phyloP scores from a whole-genome alignment of 805 yeast genomes.

The Ogataea saltuana region DNA sequence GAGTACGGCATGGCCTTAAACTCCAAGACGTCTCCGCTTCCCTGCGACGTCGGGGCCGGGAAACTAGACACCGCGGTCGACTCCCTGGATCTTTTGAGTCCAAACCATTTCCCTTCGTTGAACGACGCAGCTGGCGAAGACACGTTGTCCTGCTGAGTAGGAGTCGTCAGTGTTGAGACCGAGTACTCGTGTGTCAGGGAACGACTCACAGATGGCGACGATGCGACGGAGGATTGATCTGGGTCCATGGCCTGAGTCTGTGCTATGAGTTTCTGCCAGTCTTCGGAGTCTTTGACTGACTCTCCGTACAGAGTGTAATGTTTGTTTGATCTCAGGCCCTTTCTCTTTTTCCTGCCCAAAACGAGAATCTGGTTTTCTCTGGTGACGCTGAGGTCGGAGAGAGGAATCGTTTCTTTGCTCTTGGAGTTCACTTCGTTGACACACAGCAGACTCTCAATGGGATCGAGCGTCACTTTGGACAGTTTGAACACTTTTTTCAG shows the following conservation, averaged over 20 bases:
- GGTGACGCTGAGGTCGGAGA: slow-evolving; percentile 25
- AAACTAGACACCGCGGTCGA: slow-evolving; percentile 9
- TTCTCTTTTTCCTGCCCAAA: slow-evolving; percentile 32
- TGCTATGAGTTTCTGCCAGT: slow-evolving; percentile 25
- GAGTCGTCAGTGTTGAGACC: slow-evolving; percentile 12
- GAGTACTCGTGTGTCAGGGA: slow-evolving; percentile 13
- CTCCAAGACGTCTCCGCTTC: slow-evolving; percentile 28
- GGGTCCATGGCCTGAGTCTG: slow-evolving; percentile 16
- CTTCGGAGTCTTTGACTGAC: slow-evolving; percentile 58
- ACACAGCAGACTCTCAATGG: slow-evolving; percentile 25
- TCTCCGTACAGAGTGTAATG: slow-evolving; percentile 68
- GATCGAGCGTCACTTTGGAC: slow-evolving; percentile 21
- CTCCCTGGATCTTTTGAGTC: slow-evolving; percentile 20
- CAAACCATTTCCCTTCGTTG: slow-evolving; percentile 26
- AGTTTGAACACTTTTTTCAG: slow-evolving; percentile 28
- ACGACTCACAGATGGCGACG: slow-evolving; percentile 18
- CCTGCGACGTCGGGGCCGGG: slow-evolving; percentile 15
- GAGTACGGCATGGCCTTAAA: slow-evolving; percentile 38
- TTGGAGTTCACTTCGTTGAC: slow-evolving; percentile 26
- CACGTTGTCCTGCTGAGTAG: slow-evolving; percentile 12
- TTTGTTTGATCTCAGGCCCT: slow-evolving; percentile 35
- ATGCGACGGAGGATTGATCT: slow-evolving; percentile 19
- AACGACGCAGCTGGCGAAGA: slow-evolving; percentile 17
- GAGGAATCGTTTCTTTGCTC: slow-evolving; percentile 23
- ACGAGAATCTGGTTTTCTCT: slow-evolving; percentile 30